Percentiles rank a stretch among this genome's conserved stretches.
Evolutionary conservation across 164 flowering plant species (phyloP).

Genomic region (Stephania yunnanensis): DNA sequence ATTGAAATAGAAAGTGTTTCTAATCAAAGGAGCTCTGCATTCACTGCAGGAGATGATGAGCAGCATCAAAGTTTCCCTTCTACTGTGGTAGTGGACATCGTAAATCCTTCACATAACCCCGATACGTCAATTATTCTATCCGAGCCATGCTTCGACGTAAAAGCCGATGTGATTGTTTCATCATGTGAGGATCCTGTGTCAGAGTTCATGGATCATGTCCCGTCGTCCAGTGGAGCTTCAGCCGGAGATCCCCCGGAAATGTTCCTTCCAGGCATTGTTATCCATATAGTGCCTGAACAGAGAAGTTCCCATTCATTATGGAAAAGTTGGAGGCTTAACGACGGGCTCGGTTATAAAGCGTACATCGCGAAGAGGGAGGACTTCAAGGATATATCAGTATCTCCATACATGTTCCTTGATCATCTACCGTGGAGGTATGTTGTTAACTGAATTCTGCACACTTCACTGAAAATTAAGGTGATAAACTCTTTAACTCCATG

Average conservation of each 20-base stretch:
- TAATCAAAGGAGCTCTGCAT: slow-evolving; percentile 9
- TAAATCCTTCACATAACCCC: slow-evolving; percentile 13
- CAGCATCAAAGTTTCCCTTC: slow-evolving; percentile 22
- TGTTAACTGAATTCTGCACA: background rate
- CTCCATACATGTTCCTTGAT: slow-evolving; percentile 79
- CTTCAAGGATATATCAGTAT: slow-evolving; percentile 63
- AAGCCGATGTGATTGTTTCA: slow-evolving; percentile 12
- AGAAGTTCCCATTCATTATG: slow-evolving; percentile 25
- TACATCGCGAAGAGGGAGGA: slow-evolving; percentile 51
- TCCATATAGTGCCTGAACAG: slow-evolving; percentile 51
- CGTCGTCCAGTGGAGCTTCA: slow-evolving; percentile 28
- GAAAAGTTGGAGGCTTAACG: slow-evolving; percentile 36
- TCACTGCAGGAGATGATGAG: slow-evolving; percentile 33
- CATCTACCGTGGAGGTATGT: slow-evolving; percentile 90
- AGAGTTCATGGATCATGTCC: slow-evolving; percentile 39
- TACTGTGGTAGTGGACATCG: slow-evolving; percentile 4
- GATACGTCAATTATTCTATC: slow-evolving; percentile 3
- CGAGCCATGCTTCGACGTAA: slow-evolving; percentile 24
- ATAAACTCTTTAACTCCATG: background rate
- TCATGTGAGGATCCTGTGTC: slow-evolving; percentile 38
- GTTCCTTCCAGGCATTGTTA: slow-evolving; percentile 66
- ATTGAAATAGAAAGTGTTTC: slow-evolving; percentile 8
- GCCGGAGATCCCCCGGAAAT: slow-evolving; percentile 42
- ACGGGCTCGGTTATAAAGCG: slow-evolving; percentile 37
- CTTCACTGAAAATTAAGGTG: too few relatives aligned